Conservation (phyloP, 371 early-diverging fungal species). For the Apophysomyces sp. region DNA sequence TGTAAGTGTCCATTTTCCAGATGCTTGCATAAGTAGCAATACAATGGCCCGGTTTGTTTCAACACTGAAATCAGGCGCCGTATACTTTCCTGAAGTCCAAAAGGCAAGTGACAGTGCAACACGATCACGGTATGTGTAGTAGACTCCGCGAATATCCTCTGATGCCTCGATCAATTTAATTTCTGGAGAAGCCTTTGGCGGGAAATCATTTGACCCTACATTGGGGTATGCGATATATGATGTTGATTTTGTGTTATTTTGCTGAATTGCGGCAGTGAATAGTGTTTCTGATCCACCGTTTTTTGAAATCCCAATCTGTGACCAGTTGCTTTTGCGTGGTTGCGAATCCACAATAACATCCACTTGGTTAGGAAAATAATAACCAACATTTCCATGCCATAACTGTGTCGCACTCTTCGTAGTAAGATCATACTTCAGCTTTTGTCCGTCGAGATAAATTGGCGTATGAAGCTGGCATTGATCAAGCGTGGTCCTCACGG, state of each 20-base stretch:
- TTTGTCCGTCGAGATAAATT: conserved; percentile 14
- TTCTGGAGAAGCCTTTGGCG: background rate
- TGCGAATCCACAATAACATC: conserved; percentile 15
- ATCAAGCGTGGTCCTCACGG: conserved; percentile 28
- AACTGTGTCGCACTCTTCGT: conserved; percentile 4
- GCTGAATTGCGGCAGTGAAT: conserved; percentile 23
- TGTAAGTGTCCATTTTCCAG: conserved; percentile 2
- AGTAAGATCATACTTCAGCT: conserved; percentile 7
- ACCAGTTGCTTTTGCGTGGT: conserved; percentile 15
- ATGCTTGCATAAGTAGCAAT: conserved; percentile 1
- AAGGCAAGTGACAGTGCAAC: conserved; percentile 22
- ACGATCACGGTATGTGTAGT: conserved; percentile 20
- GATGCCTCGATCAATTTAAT: background rate
- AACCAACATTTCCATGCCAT: conserved; percentile 30
- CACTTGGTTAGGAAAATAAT: conserved; percentile 18
- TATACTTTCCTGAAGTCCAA: conserved; percentile 22
- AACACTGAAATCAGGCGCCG: conserved; percentile 8
- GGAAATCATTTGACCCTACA: conserved; percentile 6
- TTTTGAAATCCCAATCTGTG: conserved; percentile 22
- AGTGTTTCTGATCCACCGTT: conserved; percentile 10
- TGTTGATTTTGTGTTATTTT: background rate
- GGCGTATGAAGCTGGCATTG: conserved; percentile 23
- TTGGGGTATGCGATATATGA: background rate
- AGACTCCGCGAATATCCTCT: conserved; percentile 4
- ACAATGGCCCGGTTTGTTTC: conserved; percentile 8